phyloP scores from a whole-genome alignment of 495 filamentous ascomycete genomes.

The Hypomontagnella monticulosa region DNA sequence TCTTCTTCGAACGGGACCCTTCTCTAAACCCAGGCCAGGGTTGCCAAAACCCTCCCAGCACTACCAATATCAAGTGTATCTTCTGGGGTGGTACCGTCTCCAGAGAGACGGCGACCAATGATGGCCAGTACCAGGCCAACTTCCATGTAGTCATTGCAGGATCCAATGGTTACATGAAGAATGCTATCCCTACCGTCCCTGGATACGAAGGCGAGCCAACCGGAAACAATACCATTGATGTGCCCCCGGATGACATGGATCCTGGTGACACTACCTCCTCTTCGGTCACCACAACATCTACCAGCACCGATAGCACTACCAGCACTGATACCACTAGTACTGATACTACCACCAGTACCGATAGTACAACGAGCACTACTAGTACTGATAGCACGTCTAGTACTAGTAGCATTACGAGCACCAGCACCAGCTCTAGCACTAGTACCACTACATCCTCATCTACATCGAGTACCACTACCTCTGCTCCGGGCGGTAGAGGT shows the following conservation, averaged over 20 bases:
- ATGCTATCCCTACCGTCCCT: conserved; percentile 34
- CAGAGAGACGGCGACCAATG: conserved; percentile 46
- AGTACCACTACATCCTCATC: conserved; percentile 3
- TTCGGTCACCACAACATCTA: too few relatives aligned
- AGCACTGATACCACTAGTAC: background rate
- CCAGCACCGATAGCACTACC: background rate
- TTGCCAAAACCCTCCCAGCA: conserved; percentile 56
- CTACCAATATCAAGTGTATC: conserved; percentile 64
- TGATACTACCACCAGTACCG: background rate
- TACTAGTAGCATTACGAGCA: background rate
- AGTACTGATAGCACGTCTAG: background rate
- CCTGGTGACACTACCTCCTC: conserved; percentile 4
- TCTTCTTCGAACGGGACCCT: conserved; percentile 61
- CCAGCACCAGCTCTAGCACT: conserved; percentile 14
- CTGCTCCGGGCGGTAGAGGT: background rate
- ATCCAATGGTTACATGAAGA: conserved; percentile 54
- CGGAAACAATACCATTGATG: conserved; percentile 54
- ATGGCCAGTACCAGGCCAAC: conserved; percentile 49
- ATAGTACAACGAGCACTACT: conserved; percentile 24
- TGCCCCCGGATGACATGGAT: conserved; percentile 31
- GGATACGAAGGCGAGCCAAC: conserved; percentile 48
- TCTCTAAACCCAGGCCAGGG: conserved; percentile 46
- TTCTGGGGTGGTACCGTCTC: conserved; percentile 56
- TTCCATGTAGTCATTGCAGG: conserved; percentile 59
- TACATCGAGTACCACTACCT: background rate